A percentile compares a stretch with the other conserved stretches of the same genome.
phyloP scores from a whole-genome alignment of 106 monocot species.

The Dendrobium chrysotoxum region DNA sequence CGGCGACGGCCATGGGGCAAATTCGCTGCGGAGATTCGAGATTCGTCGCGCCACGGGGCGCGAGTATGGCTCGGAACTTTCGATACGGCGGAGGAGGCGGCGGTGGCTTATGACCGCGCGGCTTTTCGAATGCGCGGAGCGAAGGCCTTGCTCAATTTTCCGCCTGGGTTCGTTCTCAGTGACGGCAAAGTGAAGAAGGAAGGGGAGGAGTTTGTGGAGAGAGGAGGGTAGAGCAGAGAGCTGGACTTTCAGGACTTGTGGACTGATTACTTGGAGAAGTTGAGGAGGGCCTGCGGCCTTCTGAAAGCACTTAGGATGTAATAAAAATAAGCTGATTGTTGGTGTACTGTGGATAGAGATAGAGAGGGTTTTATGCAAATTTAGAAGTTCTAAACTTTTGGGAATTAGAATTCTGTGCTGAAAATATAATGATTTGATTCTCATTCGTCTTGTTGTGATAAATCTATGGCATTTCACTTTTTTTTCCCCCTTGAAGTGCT shows the following conservation, averaged over 20 bases:
- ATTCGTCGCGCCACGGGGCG: slow-evolving; percentile 53
- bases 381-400: too few species aligned
- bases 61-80: slow-evolving; percentile 77
- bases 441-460: too few species aligned
- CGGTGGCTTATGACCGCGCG: slow-evolving; percentile 58
- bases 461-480: too few species aligned
- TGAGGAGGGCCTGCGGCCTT: background rate
- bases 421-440: too few species aligned
- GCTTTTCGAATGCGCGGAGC: slow-evolving; percentile 63
- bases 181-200: background rate
- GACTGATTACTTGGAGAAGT: background rate
- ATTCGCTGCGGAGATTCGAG: slow-evolving; percentile 86
- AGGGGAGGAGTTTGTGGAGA: too few species aligned
- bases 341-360: too few species aligned
- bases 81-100: slow-evolving; percentile 66
- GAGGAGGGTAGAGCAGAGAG: background rate
- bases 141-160: slow-evolving; percentile 63
- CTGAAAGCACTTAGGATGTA: too few species aligned
- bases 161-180: slow-evolving; percentile 19
- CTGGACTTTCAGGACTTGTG: background rate
- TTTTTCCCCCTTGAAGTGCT: too few species aligned
- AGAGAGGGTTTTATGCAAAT: too few species aligned
- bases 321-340: too few species aligned
- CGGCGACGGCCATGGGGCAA: slow-evolving; percentile 88
- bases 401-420: too few species aligned